Evolutionary conservation across 1,284 basidiomycete genomes (phyloP).

Genomic region (Melampsora americana): DNA sequence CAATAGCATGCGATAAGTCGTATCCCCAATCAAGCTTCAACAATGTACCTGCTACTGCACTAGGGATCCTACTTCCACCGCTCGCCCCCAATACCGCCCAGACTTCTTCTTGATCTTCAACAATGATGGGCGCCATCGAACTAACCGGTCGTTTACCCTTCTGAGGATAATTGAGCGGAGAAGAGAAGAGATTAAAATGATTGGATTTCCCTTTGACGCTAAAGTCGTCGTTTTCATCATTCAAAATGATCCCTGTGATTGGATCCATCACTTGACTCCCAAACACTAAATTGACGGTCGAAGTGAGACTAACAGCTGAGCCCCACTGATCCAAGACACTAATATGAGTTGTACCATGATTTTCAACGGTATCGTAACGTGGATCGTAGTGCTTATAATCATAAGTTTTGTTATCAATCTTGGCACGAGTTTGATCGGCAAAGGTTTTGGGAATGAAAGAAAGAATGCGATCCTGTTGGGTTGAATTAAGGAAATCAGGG

Average conservation of each 20-base stretch:
- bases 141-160: slow-evolving; percentile 82
- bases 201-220: slow-evolving; percentile 75
- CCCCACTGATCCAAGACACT: slow-evolving; percentile 76
- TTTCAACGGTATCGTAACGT: slow-evolving; percentile 68
- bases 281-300: slow-evolving; percentile 80
- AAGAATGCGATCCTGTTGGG: slow-evolving; percentile 10
- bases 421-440: neutral
- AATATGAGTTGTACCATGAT: slow-evolving; percentile 86
- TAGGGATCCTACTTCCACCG: slow-evolving; percentile 82
- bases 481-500: slow-evolving; percentile 54
- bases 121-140: slow-evolving; percentile 73
- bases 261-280: slow-evolving; percentile 81
- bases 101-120: slow-evolving; percentile 64
- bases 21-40: slow-evolving; percentile 78
- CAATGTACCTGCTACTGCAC: slow-evolving; percentile 73
- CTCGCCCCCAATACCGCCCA: slow-evolving; percentile 74
- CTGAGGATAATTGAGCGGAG: slow-evolving; percentile 71
- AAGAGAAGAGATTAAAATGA: slow-evolving; percentile 67
- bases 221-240: slow-evolving; percentile 84
- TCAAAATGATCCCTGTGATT: slow-evolving; percentile 78
- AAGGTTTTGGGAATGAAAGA: slow-evolving; percentile 12
- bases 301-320: slow-evolving; percentile 78
- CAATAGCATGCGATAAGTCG: slow-evolving; percentile 74
- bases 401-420: slow-evolving; percentile 65
- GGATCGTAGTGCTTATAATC: slow-evolving; percentile 76